A percentile compares a stretch with the other conserved stretches of the same genome.
Conservation (phyloP, 2,329 filamentous ascomycete genomes). For the Fusarium begoniae region DNA sequence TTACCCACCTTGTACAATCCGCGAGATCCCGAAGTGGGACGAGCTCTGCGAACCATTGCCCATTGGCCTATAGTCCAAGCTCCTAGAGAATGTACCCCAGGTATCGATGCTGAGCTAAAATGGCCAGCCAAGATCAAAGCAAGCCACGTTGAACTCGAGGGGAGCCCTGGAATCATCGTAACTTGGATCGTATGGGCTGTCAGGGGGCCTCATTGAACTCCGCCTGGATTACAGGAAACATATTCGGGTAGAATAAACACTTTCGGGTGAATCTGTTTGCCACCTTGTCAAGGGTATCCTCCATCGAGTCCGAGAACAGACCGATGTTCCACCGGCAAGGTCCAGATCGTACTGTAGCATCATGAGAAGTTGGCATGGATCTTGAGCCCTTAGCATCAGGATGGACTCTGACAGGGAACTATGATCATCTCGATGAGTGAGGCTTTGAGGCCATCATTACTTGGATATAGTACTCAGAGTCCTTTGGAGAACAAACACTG, state of each 20-base stretch:
- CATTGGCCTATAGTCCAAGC: fast-evolving
- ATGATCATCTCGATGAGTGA: fast-evolving
- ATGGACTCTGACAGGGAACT: not conserved
- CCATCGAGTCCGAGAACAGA: not conserved
- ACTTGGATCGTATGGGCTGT: not conserved
- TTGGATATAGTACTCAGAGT: no score
- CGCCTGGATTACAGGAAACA: fast-evolving
- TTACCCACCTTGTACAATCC: fast-evolving
- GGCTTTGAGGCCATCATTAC: no score
- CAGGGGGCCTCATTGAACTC: no score
- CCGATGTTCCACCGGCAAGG: fast-evolving
- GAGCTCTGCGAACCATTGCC: fast-evolving
- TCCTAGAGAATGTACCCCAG: not conserved
- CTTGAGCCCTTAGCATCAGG: not conserved
- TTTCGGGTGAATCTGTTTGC: fast-evolving
- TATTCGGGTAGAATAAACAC: fast-evolving
- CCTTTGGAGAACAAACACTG: no score
- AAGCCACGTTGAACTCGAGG: fast-evolving
- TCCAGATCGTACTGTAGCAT: not conserved
- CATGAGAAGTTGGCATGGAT: not conserved
- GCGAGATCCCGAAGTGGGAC: not conserved
- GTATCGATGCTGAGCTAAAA: fast-evolving
- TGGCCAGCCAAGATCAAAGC: not conserved
- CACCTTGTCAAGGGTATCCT: fast-evolving
- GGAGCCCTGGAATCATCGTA: not conserved